Evolutionary conservation across 2,329 filamentous ascomycete genomes (phyloP).

Genomic region (Exophiala aquamarina): DNA sequence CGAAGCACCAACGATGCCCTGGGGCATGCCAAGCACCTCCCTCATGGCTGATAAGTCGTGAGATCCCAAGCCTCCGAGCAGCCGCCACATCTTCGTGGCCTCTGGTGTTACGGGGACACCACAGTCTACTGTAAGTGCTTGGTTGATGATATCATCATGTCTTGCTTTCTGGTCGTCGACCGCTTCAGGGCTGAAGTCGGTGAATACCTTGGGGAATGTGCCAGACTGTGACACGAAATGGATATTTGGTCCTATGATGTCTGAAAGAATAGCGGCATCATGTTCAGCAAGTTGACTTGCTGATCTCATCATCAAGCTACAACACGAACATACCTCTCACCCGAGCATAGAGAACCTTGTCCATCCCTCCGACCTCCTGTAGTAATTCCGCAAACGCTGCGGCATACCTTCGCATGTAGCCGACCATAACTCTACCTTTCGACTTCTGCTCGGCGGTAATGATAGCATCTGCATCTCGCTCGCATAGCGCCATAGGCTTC

Average conservation of each 20-base stretch:
- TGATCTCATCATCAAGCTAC: too few species aligned
- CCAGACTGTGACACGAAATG: slow-evolving; percentile 35
- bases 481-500: slow-evolving; percentile 56
- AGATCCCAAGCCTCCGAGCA: slow-evolving; percentile 49
- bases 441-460: slow-evolving; percentile 49
- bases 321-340: slow-evolving; percentile 17
- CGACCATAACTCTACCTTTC: slow-evolving; percentile 55
- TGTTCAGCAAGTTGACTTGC: not conserved
- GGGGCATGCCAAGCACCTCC: slow-evolving; percentile 52
- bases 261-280: slow-evolving; percentile 32
- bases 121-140: slow-evolving; percentile 35
- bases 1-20: slow-evolving; percentile 41
- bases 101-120: slow-evolving; percentile 31
- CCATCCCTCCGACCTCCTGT: slow-evolving; percentile 53
- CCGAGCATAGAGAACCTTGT: slow-evolving; percentile 56
- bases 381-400: slow-evolving; percentile 55
- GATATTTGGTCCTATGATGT: slow-evolving; percentile 57
- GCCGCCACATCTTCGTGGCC: slow-evolving; percentile 33
- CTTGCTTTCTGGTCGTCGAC: slow-evolving; percentile 26
- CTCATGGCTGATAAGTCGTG: slow-evolving; percentile 57
- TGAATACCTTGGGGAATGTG: slow-evolving; percentile 30
- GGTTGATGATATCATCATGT: slow-evolving; percentile 30
- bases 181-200: slow-evolving; percentile 39
- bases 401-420: slow-evolving; percentile 63
- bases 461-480: slow-evolving; percentile 48